These are phyloP conservation scores for Nakazawaea holstii DNA, from an alignment of 805 yeast species.

Conservation along the genomic window DNA sequence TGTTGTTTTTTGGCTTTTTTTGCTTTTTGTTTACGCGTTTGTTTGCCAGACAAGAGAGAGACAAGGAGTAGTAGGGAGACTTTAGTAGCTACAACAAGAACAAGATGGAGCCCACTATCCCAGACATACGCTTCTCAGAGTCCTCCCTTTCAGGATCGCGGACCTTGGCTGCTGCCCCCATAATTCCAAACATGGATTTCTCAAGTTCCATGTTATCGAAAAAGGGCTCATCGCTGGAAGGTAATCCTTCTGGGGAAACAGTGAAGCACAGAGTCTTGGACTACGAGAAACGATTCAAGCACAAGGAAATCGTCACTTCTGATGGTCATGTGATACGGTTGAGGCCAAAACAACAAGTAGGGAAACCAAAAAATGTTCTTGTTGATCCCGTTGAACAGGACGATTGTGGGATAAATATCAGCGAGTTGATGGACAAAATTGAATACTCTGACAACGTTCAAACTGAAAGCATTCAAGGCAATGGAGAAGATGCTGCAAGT, in stretches of 20 bases:
- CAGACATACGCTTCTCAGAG: no score
- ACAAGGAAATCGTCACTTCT: slow-evolving; percentile 3
- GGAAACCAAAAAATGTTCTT: not conserved
- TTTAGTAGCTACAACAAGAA: no score
- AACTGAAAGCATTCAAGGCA: not conserved
- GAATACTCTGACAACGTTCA: not conserved
- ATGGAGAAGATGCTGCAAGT: not conserved
- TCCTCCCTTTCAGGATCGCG: no score
- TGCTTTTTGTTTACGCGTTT: not conserved
- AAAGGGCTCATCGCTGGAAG: not conserved
- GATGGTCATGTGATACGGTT: slow-evolving; percentile 11
- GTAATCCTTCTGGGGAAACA: not conserved
- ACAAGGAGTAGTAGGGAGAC: no score
- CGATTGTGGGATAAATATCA: slow-evolving; percentile 7
- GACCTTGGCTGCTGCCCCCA: no score
- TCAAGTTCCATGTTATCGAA: not conserved
- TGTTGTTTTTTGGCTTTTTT: not conserved
- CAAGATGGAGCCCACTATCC: no score
- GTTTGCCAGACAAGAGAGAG: no score
- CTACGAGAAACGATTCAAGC: slow-evolving; percentile 1
- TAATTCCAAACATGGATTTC: not conserved
- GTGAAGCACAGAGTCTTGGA: not conserved
- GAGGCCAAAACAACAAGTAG: slow-evolving; percentile 4
- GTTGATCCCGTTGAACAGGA: not conserved
- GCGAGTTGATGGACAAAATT: slow-evolving; percentile 6